phyloP scores from a whole-genome alignment of 164 flowering plant species.

The Annona squamosa region DNA sequence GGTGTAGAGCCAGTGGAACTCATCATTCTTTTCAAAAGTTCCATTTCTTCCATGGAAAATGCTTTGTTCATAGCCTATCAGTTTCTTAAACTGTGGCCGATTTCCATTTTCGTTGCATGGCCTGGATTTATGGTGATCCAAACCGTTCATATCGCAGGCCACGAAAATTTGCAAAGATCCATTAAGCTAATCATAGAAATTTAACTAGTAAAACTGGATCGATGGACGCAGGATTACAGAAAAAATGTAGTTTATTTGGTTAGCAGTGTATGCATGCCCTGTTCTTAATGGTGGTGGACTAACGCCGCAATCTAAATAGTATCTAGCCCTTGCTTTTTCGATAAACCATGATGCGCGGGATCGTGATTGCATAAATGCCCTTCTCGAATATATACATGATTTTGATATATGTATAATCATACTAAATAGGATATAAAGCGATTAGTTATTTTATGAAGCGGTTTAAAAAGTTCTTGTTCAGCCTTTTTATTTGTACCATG shows the following conservation, averaged over 20 bases:
- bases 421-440: slow-evolving; percentile 1
- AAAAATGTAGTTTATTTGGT: neutral
- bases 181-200: neutral
- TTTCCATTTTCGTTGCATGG: neutral
- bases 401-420: slow-evolving; percentile 2
- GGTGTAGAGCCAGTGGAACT: slow-evolving; percentile 12
- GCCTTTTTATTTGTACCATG: slow-evolving; percentile 21
- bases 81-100: neutral
- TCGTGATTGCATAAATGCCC: neutral
- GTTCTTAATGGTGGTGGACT: neutral
- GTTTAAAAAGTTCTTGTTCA: slow-evolving; percentile 20
- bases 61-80: neutral
- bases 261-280: neutral
- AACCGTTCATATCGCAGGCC: neutral
- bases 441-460: slow-evolving; percentile 5
- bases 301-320: neutral
- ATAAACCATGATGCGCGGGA: neutral
- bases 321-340: neutral
- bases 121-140: neutral
- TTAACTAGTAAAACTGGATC: neutral
- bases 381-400: slow-evolving; percentile 1
- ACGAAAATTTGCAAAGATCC: neutral
- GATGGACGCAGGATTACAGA: neutral
- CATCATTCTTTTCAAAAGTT: slow-evolving; percentile 8
- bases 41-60: neutral